Evolutionary conservation across 441 rosid species (phyloP).

Genomic region (Biscutella auriculata): DNA sequence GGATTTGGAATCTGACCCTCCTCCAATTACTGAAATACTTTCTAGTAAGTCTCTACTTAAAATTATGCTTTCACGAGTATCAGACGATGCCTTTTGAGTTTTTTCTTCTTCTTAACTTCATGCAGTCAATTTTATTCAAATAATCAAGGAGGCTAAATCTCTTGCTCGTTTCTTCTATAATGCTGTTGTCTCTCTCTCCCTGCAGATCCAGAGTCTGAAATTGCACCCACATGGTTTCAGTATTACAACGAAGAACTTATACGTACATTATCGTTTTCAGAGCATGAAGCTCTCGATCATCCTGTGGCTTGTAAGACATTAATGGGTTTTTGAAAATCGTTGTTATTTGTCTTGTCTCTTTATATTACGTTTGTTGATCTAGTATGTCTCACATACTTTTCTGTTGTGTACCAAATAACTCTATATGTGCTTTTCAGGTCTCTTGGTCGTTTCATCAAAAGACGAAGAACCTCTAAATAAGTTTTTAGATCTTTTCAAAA

Average conservation of each 20-base stretch:
- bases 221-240: conserved; percentile 82
- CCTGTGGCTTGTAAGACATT: conserved; percentile 89
- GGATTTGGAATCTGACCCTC: conserved; percentile 46
- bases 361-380: neutral
- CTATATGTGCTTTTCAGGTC: conserved; percentile 46
- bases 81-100: neutral
- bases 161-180: conserved; percentile 8
- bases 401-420: neutral
- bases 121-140: neutral
- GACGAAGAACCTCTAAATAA: conserved; percentile 79
- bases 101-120: neutral
- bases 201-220: conserved; percentile 71
- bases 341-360: neutral
- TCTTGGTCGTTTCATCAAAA: conserved; percentile 85
- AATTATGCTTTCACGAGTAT: neutral
- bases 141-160: neutral
- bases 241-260: conserved; percentile 72
- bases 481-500: conserved; percentile 76
- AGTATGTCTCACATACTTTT: conserved; percentile 13
- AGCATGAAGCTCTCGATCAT: conserved; percentile 96
- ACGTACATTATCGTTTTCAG: conserved; percentile 62
- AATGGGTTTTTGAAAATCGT: conserved; percentile 13
- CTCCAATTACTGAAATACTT: conserved; percentile 43
- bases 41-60: conserved; percentile 37
- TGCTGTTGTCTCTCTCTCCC: conserved; percentile 5